These are phyloP conservation scores for Amanita jacksonii DNA, from an alignment of 768 basidiomycete genomes.

Conservation along the genomic window DNA sequence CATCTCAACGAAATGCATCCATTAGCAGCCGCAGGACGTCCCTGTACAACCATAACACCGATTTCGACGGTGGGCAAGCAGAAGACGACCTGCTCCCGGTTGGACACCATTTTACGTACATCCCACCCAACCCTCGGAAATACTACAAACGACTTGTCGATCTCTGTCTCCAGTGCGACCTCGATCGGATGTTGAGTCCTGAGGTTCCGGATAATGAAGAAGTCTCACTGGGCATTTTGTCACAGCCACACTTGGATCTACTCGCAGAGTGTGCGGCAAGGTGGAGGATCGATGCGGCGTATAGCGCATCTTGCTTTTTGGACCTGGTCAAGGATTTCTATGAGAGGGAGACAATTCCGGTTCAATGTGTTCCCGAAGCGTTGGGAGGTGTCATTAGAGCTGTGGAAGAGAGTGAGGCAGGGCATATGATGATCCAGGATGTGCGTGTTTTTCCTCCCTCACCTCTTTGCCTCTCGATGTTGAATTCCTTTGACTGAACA, in stretches of 20 bases:
- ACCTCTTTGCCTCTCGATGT: slow-evolving; percentile 5
- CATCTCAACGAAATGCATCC: slow-evolving; percentile 51
- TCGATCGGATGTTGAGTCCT: slow-evolving; percentile 83
- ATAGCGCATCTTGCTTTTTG: slow-evolving; percentile 72
- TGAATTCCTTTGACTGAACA: no score
- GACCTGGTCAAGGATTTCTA: slow-evolving; percentile 82
- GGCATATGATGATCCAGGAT: slow-evolving; percentile 75
- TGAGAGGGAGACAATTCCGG: slow-evolving; percentile 82
- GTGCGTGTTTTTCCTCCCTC: slow-evolving; percentile 37
- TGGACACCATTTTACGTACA: slow-evolving; percentile 78
- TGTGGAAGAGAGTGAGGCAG: slow-evolving; percentile 57
- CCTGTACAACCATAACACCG: slow-evolving; percentile 31
- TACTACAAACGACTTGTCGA: slow-evolving; percentile 82
- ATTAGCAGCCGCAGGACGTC: slow-evolving; percentile 66
- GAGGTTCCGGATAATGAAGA: slow-evolving; percentile 93
- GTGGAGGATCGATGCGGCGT: slow-evolving; percentile 81
- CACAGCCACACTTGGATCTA: slow-evolving; percentile 66
- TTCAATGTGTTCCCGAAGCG: slow-evolving; percentile 93
- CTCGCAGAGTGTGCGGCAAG: slow-evolving; percentile 81
- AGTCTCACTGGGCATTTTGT: slow-evolving; percentile 88
- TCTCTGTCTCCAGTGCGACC: slow-evolving; percentile 71
- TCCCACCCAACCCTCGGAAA: slow-evolving; percentile 80
- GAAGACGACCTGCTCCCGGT: slow-evolving; percentile 19
- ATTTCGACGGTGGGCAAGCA: no score
- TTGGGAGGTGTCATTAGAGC: slow-evolving; percentile 64